phyloP scores from a whole-genome alignment of 495 filamentous ascomycete species.

The Talaromyces wortmannii region DNA sequence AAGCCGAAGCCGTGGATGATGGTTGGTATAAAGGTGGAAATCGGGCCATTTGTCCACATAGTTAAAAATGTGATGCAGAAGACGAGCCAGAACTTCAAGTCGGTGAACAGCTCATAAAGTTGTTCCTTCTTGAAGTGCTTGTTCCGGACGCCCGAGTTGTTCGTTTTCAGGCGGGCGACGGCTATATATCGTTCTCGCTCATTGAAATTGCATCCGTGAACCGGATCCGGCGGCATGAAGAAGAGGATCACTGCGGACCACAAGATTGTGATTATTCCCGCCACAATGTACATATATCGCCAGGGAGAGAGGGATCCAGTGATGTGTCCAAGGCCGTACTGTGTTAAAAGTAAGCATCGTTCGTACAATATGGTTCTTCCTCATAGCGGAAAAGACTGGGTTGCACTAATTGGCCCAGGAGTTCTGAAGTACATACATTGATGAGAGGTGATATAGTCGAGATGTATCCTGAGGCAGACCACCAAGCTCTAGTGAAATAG shows the following conservation, averaged over 20 bases:
- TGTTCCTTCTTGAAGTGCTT: conserved; percentile 41
- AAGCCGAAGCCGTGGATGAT: conserved; percentile 35
- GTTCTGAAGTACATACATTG: background rate
- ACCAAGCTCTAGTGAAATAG: background rate
- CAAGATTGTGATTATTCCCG: background rate
- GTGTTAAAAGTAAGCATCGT: background rate
- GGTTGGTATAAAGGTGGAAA: conserved; percentile 27
- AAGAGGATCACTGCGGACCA: conserved; percentile 16
- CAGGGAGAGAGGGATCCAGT: background rate
- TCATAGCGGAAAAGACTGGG: background rate
- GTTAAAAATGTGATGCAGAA: conserved; percentile 22
- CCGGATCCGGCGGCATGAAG: conserved; percentile 33
- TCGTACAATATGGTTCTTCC: background rate
- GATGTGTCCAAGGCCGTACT: conserved; percentile 1
- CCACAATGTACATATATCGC: conserved; percentile 1
- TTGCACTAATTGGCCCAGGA: background rate
- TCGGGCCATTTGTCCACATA: conserved; percentile 27
- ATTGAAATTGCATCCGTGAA: conserved; percentile 24
- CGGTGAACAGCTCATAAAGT: conserved; percentile 26
- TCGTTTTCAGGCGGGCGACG: conserved; percentile 32
- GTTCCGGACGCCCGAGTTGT: conserved; percentile 40
- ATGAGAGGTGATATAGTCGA: background rate
- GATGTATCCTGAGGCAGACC: background rate
- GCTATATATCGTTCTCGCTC: conserved; percentile 35
- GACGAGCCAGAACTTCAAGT: conserved; percentile 32